A percentile compares a stretch with the other conserved stretches of the same genome.
These are phyloP conservation scores for Plectosphaerella plurivora DNA, from an alignment of 2,329 filamentous ascomycete species.

Conservation along the genomic window DNA sequence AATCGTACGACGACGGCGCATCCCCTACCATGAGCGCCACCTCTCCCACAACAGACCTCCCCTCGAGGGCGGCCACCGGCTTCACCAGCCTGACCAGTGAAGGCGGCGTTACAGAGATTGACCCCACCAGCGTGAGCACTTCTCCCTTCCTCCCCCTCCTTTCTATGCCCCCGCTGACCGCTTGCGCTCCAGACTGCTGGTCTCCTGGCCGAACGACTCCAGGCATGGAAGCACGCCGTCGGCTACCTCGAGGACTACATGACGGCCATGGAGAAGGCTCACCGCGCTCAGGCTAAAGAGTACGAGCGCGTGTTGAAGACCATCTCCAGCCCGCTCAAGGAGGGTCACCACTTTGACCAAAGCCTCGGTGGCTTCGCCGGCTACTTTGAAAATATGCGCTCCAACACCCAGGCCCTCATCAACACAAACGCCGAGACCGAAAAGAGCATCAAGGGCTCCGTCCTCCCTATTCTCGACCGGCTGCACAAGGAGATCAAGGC, in stretches of 20 bases:
- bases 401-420: slow-evolving; percentile 86
- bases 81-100: slow-evolving; percentile 33
- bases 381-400: slow-evolving; percentile 89
- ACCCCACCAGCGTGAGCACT: slow-evolving; percentile 51
- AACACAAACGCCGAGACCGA: slow-evolving; percentile 90
- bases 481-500: slow-evolving; percentile 95
- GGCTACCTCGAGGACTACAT: slow-evolving; percentile 91
- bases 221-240: slow-evolving; percentile 94
- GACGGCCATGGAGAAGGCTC: slow-evolving; percentile 76
- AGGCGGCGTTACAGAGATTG: slow-evolving; percentile 54
- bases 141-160: not conserved
- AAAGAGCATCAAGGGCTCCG: slow-evolving; percentile 79
- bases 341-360: slow-evolving; percentile 92
- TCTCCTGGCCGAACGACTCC: slow-evolving; percentile 79
- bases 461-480: slow-evolving; percentile 83
- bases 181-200: slow-evolving; percentile 56
- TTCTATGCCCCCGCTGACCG: not conserved
- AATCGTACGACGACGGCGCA: too few species aligned
- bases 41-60: slow-evolving; percentile 23
- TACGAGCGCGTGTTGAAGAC: slow-evolving; percentile 94
- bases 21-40: slow-evolving; percentile 21
- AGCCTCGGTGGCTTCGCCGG: slow-evolving; percentile 80
- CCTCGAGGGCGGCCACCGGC: slow-evolving; percentile 42
- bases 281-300: slow-evolving; percentile 83
- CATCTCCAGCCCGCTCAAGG: slow-evolving; percentile 78